Base-by-base conservation (phyloP, 2,329 filamentous ascomycete genomes). In the Clarireedia homoeocarpa region DNA sequence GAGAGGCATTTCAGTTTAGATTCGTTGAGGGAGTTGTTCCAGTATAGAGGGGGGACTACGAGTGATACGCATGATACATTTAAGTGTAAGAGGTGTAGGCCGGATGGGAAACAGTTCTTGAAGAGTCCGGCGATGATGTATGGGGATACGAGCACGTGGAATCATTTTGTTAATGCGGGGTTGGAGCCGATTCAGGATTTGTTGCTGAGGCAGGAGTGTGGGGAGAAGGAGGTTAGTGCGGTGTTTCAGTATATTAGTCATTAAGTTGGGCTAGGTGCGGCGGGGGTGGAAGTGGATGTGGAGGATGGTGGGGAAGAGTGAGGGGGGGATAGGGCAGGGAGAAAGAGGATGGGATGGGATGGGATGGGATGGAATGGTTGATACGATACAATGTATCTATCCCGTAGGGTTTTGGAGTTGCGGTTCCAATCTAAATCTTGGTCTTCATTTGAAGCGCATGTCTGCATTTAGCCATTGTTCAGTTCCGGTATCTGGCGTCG, bases 231-330 rank as follows among this genome's bases (percentile, higher is more conserved):
- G 67, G 91, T 99, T 7, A 96, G 90, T 61, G 90, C 92, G 10
- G 91, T 97, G 36, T 99, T 99, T 70, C 94, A 99, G 77, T 99
- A 97, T 72, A 97, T 99, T 67, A 96, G 91, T 63, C 94, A 97
- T 74, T 88, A 63, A 14, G 9, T 10, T 12, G 7, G 27, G 20
- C 20, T 20, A 20, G 20, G 20, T 20, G 14, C 36, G 36, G 36
- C 15, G 7, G 36, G 36, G 36, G 7, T 15, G 34, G 15, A 38
- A 38, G 39, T 40, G 38, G 38, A 9, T 5, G 38, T 40, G 10
- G 10, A 5, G 7, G 12, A 20, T 17, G 27, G 5, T 47, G 34
- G 14, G 10, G 23, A 23, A 2, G 27, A 20, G 26, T 20, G 20
- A 20, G 3, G 6, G 26, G 6, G 15, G 20, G 14, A 12, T 44